Evolutionary conservation across 352 stramenopile genomes (phyloP).

Genomic region (Phytophthora boehmeriae): DNA sequence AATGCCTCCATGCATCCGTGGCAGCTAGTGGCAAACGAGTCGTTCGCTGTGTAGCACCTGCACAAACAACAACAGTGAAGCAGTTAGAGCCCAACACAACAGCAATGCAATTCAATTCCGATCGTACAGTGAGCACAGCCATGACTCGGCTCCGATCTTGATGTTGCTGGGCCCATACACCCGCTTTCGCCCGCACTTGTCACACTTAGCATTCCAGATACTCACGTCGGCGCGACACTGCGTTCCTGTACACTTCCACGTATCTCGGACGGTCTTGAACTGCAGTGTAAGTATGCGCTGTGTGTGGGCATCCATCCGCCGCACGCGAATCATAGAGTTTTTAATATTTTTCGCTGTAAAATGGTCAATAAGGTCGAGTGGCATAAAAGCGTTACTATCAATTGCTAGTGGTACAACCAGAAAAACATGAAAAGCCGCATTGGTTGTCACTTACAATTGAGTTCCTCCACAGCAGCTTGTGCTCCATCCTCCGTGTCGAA

Average conservation of each 20-base stretch:
- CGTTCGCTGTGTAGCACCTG: constrained; percentile 65
- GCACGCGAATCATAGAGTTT: constrained; percentile 61
- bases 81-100: constrained; percentile 9
- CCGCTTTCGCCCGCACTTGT: constrained; percentile 50
- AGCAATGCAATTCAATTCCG: background rate
- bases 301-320: constrained; percentile 47
- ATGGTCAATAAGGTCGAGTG: background rate
- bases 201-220: constrained; percentile 64
- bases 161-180: constrained; percentile 57
- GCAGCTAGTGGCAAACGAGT: constrained; percentile 38
- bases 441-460: constrained; percentile 42
- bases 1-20: constrained; percentile 47
- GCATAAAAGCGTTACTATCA: background rate
- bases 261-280: constrained; percentile 47
- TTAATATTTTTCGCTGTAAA: constrained; percentile 59
- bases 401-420: background rate
- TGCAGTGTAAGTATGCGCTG: constrained; percentile 53
- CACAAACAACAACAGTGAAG: constrained; percentile 7
- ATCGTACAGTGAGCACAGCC: constrained; percentile 77
- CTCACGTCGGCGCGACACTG: constrained; percentile 63
- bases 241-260: constrained; percentile 53
- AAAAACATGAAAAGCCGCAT: background rate
- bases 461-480: constrained; percentile 52
- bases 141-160: constrained; percentile 49
- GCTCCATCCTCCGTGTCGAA: constrained; percentile 49